Evolutionary conservation across 345 rosid species (phyloP), one percentile per base, ranked within the genome.

Genomic region (Ceriops zippeliana): DNA sequence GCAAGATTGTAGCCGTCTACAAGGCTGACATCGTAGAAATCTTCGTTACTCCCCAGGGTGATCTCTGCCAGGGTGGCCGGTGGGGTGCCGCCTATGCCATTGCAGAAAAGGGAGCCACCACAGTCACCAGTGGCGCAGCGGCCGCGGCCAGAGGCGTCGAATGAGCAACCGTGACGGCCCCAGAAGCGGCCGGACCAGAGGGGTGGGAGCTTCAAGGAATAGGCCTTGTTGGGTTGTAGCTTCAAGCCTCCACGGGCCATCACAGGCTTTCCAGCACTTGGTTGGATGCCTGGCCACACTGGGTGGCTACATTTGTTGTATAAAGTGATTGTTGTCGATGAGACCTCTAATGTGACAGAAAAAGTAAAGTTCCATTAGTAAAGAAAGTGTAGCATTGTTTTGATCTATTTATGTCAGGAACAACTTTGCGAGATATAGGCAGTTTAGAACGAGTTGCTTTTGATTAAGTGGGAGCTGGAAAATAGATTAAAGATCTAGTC

Each of bases 101-200:
- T 91, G 78, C 98, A 91, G 74, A 72, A 78, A 21, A 91, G 85
- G 20, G 92, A 76, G 16, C 96, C 97, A 0, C 95, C 95, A 61
- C 97, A 93, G 72, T 93, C 98, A 0, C 98, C 97, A 0, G 97
- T 93, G 51, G 95, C 83, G 37, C 98, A 93, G 15, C 76, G 83
- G 47, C 98, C 97, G 5, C 84, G 86, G 15, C 96, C 97, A 0
- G 85, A 61, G 22, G 69, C 69, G 73, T 89, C 96, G 54, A 93
- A 93, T 63, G 84, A 60, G 81, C 99, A 93, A 64, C 93, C 95
- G 57, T 91, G 97, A 35, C 97, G 90, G 46, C 97, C 99, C 96
- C 97, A 91, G 78, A 95, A 86, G 13, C 99, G 97, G 58, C 99
- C 96, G 0, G 97, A 89, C 99, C 97, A 95, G 16, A 91, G 89